phyloP scores from a whole-genome alignment of 2,329 filamentous ascomycete species.

The Cercospora zeae-maydis region DNA sequence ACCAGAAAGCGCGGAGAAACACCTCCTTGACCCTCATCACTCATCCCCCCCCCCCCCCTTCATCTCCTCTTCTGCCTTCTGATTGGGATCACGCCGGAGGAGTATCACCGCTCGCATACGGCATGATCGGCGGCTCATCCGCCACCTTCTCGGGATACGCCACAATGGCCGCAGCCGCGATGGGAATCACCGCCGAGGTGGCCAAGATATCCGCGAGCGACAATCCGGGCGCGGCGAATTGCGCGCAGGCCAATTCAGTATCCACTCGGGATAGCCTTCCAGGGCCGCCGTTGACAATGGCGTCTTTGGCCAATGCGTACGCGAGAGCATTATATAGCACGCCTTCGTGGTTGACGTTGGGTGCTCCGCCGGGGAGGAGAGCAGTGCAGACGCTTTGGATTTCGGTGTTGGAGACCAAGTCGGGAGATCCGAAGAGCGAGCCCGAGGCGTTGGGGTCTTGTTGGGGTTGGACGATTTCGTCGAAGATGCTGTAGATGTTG shows the following conservation, averaged over 20 bases:
- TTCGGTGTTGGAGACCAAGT: conserved; percentile 50
- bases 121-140: conserved; percentile 40
- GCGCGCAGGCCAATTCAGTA: conserved; percentile 38
- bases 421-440: conserved; percentile 40
- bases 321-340: conserved; percentile 49
- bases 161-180: conserved; percentile 38
- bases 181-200: conserved; percentile 41
- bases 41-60: background rate
- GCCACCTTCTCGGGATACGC: conserved; percentile 36
- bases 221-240: conserved; percentile 38
- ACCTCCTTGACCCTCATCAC: too few species aligned
- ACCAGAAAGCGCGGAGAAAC: too few species aligned
- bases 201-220: conserved; percentile 43
- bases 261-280: conserved; percentile 41
- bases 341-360: conserved; percentile 48
- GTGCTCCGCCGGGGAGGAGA: conserved; percentile 38
- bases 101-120: conserved; percentile 38
- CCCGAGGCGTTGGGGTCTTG: conserved; percentile 47
- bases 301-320: conserved; percentile 46
- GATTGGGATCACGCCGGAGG: background rate
- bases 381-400: conserved; percentile 44
- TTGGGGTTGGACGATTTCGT: conserved; percentile 53
- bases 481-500: conserved; percentile 49
- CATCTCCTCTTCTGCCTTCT: background rate
- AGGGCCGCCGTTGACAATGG: conserved; percentile 47